phyloP scores from a whole-genome alignment of 2,329 filamentous ascomycete species.

The Colletotrichum sansevieriae region DNA sequence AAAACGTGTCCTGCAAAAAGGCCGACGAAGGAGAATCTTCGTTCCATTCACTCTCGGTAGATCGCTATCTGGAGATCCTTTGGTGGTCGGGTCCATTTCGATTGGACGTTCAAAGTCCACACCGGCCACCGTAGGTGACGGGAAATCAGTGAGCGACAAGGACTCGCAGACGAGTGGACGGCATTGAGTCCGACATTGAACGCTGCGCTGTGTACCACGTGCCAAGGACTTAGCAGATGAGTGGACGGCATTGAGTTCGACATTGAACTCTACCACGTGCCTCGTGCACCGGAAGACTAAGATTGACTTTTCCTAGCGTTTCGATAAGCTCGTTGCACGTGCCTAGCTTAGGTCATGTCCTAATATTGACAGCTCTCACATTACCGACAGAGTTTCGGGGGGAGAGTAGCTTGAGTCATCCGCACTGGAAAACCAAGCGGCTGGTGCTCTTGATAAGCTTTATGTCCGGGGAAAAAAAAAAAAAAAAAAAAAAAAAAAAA shows the following conservation, averaged over 20 bases:
- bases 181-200: conserved; percentile 10
- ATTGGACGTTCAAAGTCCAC: neutral
- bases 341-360: conserved; percentile 6
- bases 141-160: neutral
- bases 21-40: neutral
- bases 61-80: neutral
- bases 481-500: too few species aligned
- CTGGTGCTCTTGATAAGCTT: neutral
- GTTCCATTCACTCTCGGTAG: neutral
- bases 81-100: neutral
- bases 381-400: conserved; percentile 35
- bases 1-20: neutral
- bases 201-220: neutral
- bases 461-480: too few species aligned
- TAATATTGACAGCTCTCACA: conserved; percentile 8
- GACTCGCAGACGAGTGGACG: neutral
- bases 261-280: conserved; percentile 7
- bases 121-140: neutral
- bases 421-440: neutral
- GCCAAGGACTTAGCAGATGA: neutral
- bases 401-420: conserved; percentile 26
- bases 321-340: conserved; percentile 11
- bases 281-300: neutral
- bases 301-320: conserved; percentile 19
- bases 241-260: conserved; percentile 10